Conservation (phyloP, 2,329 filamentous ascomycete genomes). For the Trichoderma cornu-damae region DNA sequence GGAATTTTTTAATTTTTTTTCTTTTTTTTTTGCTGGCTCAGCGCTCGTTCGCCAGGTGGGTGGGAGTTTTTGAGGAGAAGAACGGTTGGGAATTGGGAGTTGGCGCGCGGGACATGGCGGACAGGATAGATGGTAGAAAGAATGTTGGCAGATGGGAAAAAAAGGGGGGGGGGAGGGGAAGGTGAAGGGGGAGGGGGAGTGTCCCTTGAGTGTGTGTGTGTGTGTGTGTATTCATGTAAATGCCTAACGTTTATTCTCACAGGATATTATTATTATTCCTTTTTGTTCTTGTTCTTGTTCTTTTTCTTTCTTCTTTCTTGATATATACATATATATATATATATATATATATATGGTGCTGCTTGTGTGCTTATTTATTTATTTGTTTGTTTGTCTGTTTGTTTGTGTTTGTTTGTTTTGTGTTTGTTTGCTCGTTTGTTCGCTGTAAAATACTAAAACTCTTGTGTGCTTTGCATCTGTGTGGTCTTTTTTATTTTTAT, state of each 20-base stretch:
- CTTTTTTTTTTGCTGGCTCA: background rate
- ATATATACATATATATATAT: too few species aligned
- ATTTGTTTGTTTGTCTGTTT: too few species aligned
- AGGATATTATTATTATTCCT: constrained; percentile 1
- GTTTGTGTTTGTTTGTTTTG: too few species aligned
- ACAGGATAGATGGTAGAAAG: background rate
- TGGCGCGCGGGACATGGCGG: too few species aligned
- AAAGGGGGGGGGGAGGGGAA: background rate
- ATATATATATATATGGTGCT: too few species aligned
- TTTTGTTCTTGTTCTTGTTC: background rate
- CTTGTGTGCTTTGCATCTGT: too few species aligned
- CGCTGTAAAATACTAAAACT: too few species aligned
- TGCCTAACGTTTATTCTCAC: constrained; percentile 17
- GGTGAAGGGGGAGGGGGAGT: background rate
- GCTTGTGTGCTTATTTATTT: too few species aligned
- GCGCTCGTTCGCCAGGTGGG: background rate
- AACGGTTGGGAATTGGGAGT: background rate
- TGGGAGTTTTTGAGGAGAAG: constrained; percentile 8
- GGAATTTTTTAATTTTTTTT: too few species aligned
- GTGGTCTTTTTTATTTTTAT: too few species aligned
- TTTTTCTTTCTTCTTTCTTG: too few species aligned
- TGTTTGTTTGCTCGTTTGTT: too few species aligned
- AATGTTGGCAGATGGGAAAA: background rate
- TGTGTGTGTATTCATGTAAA: constrained; percentile 18
- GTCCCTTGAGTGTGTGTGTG: background rate